Conservation (phyloP, 179 eudicot species). For the Patellifolia procumbens region DNA sequence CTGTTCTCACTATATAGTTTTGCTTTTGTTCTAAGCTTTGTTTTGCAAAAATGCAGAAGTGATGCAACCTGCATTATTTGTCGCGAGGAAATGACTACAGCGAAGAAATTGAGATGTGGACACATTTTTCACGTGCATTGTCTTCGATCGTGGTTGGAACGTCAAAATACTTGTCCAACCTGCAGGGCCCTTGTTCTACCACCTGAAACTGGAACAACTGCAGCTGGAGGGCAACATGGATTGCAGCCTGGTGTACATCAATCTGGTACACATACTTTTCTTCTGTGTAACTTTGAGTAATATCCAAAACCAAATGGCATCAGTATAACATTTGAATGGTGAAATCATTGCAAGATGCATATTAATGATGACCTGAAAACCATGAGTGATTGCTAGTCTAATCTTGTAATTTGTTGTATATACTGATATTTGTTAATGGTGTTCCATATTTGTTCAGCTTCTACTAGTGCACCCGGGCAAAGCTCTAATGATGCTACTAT, state of each 20-base stretch:
- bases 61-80: constrained; percentile 97
- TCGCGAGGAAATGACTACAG: constrained; percentile 98
- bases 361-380: not conserved
- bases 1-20: not conserved
- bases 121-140: constrained; percentile 98
- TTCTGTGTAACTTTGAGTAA: not conserved
- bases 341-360: not conserved
- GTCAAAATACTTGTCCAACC: constrained; percentile 97
- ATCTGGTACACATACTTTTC: constrained; percentile 45
- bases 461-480: constrained; percentile 51
- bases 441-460: constrained; percentile 32
- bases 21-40: constrained; percentile 15
- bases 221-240: constrained; percentile 50
- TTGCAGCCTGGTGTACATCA: constrained; percentile 54
- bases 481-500: constrained; percentile 44
- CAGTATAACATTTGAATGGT: not conserved
- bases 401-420: constrained; percentile 10
- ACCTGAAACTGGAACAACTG: constrained; percentile 63
- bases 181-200: constrained; percentile 99
- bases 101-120: constrained; percentile 88
- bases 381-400: not conserved
- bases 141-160: constrained; percentile 96
- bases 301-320: not conserved
- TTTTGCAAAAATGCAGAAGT: constrained; percentile 54
- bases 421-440: constrained; percentile 3